Percentiles rank a stretch among this genome's conserved stretches.
These are phyloP conservation scores for Hypoxylon sp. DNA, from an alignment of 2,329 filamentous ascomycete genomes.

Conservation along the genomic window DNA sequence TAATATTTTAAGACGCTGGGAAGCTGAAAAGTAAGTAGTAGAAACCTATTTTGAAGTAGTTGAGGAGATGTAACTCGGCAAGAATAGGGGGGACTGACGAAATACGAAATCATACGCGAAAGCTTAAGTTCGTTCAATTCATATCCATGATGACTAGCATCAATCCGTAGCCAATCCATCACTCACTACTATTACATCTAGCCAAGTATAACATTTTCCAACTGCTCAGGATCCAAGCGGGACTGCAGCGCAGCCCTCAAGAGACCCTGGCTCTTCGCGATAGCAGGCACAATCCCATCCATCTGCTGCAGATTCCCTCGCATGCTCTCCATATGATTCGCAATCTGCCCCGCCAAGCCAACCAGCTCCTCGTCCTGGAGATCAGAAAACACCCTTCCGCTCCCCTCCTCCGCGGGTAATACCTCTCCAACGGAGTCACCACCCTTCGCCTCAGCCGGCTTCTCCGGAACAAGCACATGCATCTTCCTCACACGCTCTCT, in stretches of 20 bases:
- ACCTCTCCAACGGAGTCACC: slow-evolving; percentile 39
- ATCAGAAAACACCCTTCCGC: slow-evolving; percentile 47
- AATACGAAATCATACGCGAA: background rate
- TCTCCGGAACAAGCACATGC: slow-evolving; percentile 65
- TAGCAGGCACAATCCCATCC: slow-evolving; percentile 65
- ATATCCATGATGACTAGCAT: background rate
- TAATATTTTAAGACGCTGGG: background rate
- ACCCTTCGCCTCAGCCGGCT: slow-evolving; percentile 19
- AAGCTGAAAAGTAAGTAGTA: background rate
- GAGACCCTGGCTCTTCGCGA: slow-evolving; percentile 64
- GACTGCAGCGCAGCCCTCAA: slow-evolving; percentile 64
- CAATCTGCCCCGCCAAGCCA: slow-evolving; percentile 64
- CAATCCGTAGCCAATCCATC: background rate
- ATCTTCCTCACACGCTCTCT: slow-evolving; percentile 65
- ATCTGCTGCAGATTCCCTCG: slow-evolving; percentile 68
- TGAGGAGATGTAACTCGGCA: background rate
- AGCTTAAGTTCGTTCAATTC: slow-evolving; percentile 1
- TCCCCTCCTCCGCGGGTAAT: slow-evolving; percentile 40
- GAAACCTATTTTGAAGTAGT: too few species aligned
- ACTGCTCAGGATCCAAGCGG: slow-evolving; percentile 61
- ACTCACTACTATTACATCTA: slow-evolving; percentile 28
- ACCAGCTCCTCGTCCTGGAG: slow-evolving; percentile 62
- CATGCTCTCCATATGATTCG: slow-evolving; percentile 71
- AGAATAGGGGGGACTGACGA: background rate
- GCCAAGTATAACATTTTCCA: slow-evolving; percentile 66